These are phyloP conservation scores for Cladosporium sp. DNA, from an alignment of 2,329 filamentous ascomycete species.

Conservation along the genomic window DNA sequence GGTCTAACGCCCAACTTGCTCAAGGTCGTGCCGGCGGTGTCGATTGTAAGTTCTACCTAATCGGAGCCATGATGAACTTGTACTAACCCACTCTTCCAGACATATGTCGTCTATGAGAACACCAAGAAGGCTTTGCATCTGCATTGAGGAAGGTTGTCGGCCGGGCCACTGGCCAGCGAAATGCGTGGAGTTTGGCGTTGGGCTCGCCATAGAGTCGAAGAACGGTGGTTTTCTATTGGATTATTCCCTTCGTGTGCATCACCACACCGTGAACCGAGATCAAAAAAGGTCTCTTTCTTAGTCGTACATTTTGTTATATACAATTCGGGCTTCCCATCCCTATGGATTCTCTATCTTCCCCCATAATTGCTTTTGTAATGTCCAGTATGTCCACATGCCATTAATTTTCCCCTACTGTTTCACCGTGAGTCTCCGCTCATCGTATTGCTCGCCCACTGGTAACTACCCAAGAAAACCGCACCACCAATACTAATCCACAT, in stretches of 20 bases:
- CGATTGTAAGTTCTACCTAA: conserved; percentile 52
- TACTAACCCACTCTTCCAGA: conserved; percentile 18
- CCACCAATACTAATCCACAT: conserved; percentile 95
- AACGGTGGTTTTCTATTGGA: neutral
- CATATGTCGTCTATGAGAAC: conserved; percentile 90
- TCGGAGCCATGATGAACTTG: neutral
- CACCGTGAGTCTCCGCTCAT: conserved; percentile 45
- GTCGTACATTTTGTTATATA: conserved; percentile 10
- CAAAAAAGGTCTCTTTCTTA: neutral
- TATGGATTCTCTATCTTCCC: neutral
- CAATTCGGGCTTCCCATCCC: neutral
- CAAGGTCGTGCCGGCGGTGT: conserved; percentile 93
- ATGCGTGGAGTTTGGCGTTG: conserved; percentile 6
- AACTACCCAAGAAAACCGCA: conserved; percentile 89
- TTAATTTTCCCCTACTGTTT: neutral
- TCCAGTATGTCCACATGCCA: neutral
- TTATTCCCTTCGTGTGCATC: neutral
- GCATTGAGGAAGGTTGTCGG: conserved; percentile 15
- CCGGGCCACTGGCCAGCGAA: neutral
- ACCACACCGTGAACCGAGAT: too few species aligned
- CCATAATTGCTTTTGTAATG: neutral
- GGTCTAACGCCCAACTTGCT: conserved; percentile 90
- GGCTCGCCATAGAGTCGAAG: neutral
- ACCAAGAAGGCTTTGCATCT: conserved; percentile 64
- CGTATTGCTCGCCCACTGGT: conserved; percentile 80